Evolutionary conservation across 2,329 filamentous ascomycete species (phyloP).

Genomic region (Meredithiella fracta): DNA sequence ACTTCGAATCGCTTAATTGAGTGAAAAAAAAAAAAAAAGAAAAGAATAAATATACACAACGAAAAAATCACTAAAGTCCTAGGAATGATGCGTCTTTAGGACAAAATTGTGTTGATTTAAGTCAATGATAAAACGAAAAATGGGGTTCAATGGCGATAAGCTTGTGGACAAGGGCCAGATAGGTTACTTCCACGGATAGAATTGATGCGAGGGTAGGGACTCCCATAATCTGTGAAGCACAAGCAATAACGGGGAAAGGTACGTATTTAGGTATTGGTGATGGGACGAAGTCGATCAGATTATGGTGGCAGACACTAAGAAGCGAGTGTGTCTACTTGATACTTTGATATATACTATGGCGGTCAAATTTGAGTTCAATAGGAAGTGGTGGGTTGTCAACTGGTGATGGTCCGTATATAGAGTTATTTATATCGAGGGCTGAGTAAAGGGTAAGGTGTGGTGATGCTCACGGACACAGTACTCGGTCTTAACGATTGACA

Average conservation of each 20-base stretch:
- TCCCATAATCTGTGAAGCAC: background rate
- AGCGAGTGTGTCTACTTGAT: too few species aligned
- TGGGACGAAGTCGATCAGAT: background rate
- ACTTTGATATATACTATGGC: too few species aligned
- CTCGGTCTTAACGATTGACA: background rate
- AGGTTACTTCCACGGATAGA: too few species aligned
- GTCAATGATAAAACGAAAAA: background rate
- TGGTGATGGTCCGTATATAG: too few species aligned
- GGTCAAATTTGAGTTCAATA: too few species aligned
- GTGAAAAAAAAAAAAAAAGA: background rate
- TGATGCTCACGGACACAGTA: background rate
- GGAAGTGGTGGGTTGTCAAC: too few species aligned
- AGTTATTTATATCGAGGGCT: background rate
- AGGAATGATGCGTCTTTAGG: too few species aligned
- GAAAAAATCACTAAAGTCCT: too few species aligned
- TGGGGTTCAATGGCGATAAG: background rate
- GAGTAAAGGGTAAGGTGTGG: background rate
- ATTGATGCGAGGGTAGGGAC: constrained; percentile 5
- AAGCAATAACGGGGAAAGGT: background rate
- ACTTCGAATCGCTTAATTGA: background rate
- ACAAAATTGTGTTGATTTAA: too few species aligned
- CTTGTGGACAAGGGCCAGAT: background rate
- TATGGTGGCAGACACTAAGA: too few species aligned
- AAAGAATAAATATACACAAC: too few species aligned
- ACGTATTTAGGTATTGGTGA: background rate